These are phyloP conservation scores for Starmerella bacillaris DNA, from an alignment of 805 yeast species.

Conservation along the genomic window DNA sequence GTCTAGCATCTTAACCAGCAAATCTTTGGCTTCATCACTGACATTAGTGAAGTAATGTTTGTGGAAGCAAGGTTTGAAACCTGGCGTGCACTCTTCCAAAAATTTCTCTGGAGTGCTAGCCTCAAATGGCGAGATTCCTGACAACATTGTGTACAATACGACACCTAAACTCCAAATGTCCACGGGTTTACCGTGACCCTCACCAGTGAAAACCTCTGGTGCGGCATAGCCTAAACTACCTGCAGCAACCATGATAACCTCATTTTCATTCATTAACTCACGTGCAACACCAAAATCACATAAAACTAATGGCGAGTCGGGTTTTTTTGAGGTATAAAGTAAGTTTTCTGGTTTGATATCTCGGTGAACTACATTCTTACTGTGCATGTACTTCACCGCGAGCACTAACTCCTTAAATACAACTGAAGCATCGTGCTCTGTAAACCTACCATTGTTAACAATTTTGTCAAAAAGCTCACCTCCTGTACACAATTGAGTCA, in stretches of 20 bases:
- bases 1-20: conserved; percentile 53
- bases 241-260: conserved; percentile 51
- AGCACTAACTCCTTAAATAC: conserved; percentile 56
- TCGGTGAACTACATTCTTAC: conserved; percentile 66
- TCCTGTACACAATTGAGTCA: conserved; percentile 87
- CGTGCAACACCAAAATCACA: conserved; percentile 97
- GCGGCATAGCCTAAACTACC: conserved; percentile 96
- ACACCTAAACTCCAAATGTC: conserved; percentile 95
- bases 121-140: conserved; percentile 84
- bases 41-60: conserved; percentile 72
- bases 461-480: conserved; percentile 89
- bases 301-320: conserved; percentile 55
- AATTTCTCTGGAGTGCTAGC: conserved; percentile 71
- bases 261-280: conserved; percentile 40
- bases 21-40: conserved; percentile 60
- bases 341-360: conserved; percentile 91
- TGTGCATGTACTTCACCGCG: conserved; percentile 67
- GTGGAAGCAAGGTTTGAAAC: conserved; percentile 67
- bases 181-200: conserved; percentile 88
- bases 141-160: conserved; percentile 70
- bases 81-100: conserved; percentile 56
- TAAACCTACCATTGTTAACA: conserved; percentile 59
- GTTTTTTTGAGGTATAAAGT: conserved; percentile 35
- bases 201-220: conserved; percentile 68
- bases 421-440: conserved; percentile 71